Conservation (phyloP, 2,329 filamentous ascomycete genomes). For the Alternaria dauci region DNA sequence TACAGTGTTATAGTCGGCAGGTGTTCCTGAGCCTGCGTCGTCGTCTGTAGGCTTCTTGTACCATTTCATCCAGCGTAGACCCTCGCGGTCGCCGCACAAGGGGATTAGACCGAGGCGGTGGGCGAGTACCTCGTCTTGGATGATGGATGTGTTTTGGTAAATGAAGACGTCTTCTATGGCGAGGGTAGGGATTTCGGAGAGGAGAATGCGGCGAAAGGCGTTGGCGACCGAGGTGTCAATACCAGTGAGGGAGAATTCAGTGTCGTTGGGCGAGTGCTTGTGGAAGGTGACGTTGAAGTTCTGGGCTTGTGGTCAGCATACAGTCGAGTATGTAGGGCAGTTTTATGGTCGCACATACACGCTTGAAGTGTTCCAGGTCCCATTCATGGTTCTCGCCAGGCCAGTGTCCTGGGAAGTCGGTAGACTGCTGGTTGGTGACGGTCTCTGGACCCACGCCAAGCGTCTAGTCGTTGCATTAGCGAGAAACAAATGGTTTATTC, state of each 20-base stretch:
- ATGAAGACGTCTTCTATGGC: conserved; percentile 95
- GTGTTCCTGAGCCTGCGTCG: conserved; percentile 52
- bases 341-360: conserved; percentile 51
- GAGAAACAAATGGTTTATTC: neutral
- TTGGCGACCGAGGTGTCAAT: conserved; percentile 94
- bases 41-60: conserved; percentile 72
- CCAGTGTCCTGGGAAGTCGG: conserved; percentile 90
- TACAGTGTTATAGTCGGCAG: conserved; percentile 85
- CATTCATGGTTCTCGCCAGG: conserved; percentile 87
- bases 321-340: neutral
- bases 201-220: conserved; percentile 94
- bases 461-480: conserved; percentile 63
- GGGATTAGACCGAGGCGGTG: conserved; percentile 91
- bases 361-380: conserved; percentile 75
- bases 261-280: conserved; percentile 77
- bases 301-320: conserved; percentile 41
- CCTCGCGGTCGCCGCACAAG: conserved; percentile 79
- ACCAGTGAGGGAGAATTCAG: conserved; percentile 90
- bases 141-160: conserved; percentile 95
- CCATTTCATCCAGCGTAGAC: conserved; percentile 83
- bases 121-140: conserved; percentile 95
- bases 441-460: conserved; percentile 90
- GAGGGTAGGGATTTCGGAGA: conserved; percentile 91
- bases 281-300: conserved; percentile 82
- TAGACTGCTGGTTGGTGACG: conserved; percentile 86